phyloP scores from a whole-genome alignment of 768 basidiomycete species.

The Coprinopsis strossmayeri region DNA sequence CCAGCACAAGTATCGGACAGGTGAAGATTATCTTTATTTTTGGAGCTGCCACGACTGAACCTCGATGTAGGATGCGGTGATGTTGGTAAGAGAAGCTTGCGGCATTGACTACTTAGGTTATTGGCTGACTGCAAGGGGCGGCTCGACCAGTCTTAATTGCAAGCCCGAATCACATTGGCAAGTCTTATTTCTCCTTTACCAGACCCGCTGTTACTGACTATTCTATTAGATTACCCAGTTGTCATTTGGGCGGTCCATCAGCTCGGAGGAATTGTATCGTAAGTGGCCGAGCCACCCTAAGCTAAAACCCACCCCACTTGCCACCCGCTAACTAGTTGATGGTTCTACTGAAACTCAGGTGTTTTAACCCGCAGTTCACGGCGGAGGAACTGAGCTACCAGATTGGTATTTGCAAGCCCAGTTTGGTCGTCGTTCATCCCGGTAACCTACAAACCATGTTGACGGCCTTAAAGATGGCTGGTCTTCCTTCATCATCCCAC shows the following conservation, averaged over 20 bases:
- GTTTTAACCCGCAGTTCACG: constrained; percentile 51
- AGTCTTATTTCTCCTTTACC: constrained; percentile 2
- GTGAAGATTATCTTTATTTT: constrained; percentile 7
- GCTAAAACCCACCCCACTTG: background rate
- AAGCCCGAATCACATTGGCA: constrained; percentile 51
- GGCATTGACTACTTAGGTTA: too few relatives aligned
- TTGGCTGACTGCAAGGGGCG: too few relatives aligned
- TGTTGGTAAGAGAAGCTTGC: constrained; percentile 1
- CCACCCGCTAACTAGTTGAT: background rate
- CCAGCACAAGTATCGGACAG: constrained; percentile 22
- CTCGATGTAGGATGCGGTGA: constrained; percentile 4
- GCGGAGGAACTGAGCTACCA: constrained; percentile 47
- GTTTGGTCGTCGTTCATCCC: constrained; percentile 39
- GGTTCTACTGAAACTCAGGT: constrained; percentile 24
- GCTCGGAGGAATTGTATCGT: constrained; percentile 49
- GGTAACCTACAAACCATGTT: constrained; percentile 27
- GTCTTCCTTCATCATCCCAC: constrained; percentile 26
- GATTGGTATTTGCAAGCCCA: constrained; percentile 33
- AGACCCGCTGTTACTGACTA: background rate
- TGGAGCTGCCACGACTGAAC: background rate
- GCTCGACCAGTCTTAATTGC: constrained; percentile 37
- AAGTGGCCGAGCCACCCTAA: constrained; percentile 12
- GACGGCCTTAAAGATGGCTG: constrained; percentile 26
- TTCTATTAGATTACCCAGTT: constrained; percentile 32
- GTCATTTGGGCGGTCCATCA: constrained; percentile 45